These are phyloP conservation scores for Pythium insidiosum DNA, from an alignment of 352 stramenopile genomes.

Conservation along the genomic window DNA sequence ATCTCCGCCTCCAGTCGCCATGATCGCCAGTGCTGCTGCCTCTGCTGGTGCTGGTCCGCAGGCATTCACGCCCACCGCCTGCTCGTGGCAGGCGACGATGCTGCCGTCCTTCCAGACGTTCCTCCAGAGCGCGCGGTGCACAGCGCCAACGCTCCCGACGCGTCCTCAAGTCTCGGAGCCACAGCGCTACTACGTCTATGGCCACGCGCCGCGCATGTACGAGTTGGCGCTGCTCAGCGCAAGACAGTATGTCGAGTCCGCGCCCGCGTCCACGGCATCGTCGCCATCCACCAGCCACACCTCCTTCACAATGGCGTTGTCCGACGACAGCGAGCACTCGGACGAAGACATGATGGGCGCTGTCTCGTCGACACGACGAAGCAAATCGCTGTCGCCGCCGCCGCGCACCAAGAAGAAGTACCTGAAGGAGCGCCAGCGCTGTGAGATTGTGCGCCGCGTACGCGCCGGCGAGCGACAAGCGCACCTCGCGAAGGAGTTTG, in stretches of 20 bases:
- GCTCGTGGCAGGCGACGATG: no score
- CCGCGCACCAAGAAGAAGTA: slow-evolving; percentile 55
- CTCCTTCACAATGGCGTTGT: not conserved
- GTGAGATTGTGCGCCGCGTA: no score
- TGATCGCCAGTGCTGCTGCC: no score
- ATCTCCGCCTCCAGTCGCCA: no score
- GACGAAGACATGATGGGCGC: slow-evolving; percentile 13
- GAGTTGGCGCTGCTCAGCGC: slow-evolving; percentile 8
- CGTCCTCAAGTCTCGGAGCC: no score
- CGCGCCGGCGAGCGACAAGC: no score
- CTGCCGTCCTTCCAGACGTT: slow-evolving; percentile 55
- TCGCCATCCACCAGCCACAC: no score
- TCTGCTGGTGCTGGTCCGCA: no score
- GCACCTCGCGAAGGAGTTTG: no score
- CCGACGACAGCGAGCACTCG: slow-evolving; percentile 9
- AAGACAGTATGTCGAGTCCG: slow-evolving; percentile 4
- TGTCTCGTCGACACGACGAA: not conserved
- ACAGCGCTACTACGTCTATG: not conserved
- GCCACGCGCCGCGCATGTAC: slow-evolving; percentile 5
- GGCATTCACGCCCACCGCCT: no score
- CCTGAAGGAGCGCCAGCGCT: no score
- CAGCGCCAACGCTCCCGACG: slow-evolving; percentile 17
- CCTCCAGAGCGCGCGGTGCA: slow-evolving; percentile 26
- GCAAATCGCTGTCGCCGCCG: not conserved
- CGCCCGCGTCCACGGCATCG: slow-evolving; percentile 7